Percentiles rank a stretch among this genome's conserved stretches.
Conservation (phyloP, 2,329 filamentous ascomycete species). For the Tolypocladium inflatum region DNA sequence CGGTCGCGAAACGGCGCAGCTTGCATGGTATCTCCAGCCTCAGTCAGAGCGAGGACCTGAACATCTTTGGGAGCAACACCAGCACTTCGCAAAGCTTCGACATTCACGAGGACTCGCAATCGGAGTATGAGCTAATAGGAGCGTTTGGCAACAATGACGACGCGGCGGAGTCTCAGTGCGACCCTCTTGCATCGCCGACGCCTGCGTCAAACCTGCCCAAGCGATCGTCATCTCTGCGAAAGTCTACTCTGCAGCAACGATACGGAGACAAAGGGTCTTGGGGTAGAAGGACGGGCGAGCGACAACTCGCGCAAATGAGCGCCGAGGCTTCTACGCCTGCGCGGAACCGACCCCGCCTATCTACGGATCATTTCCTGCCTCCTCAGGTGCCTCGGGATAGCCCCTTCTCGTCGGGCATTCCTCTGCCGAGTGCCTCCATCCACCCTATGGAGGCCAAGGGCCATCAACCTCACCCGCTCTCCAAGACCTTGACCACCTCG, state of each 20-base stretch:
- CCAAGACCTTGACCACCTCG: slow-evolving; percentile 76
- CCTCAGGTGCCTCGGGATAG: slow-evolving; percentile 51
- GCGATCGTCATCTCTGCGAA: slow-evolving; percentile 68
- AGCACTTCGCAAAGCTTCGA: slow-evolving; percentile 37
- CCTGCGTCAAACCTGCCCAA: slow-evolving; percentile 49
- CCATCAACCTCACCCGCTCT: slow-evolving; percentile 70
- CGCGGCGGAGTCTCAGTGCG: slow-evolving; percentile 19
- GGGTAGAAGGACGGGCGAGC: slow-evolving; percentile 49
- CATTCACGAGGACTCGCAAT: slow-evolving; percentile 36
- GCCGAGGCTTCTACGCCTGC: slow-evolving; percentile 47
- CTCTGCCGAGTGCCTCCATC: slow-evolving; percentile 42
- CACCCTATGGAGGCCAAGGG: slow-evolving; percentile 36
- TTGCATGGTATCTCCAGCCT: slow-evolving; percentile 64
- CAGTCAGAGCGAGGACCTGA: slow-evolving; percentile 49
- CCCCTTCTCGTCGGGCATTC: slow-evolving; percentile 48
- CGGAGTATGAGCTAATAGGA: slow-evolving; percentile 45
- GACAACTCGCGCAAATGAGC: slow-evolving; percentile 40
- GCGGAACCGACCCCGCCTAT: slow-evolving; percentile 63
- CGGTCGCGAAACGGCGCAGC: slow-evolving; percentile 84
- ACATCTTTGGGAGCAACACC: slow-evolving; percentile 60
- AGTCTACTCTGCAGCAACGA: slow-evolving; percentile 81
- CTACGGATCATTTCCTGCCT: slow-evolving; percentile 68
- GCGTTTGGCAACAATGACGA: slow-evolving; percentile 10
- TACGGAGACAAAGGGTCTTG: slow-evolving; percentile 58
- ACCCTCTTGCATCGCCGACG: slow-evolving; percentile 33